Evolutionary conservation across 2,329 filamentous ascomycete genomes (phyloP), one percentile per base, ranked within the genome.

Genomic region (Huntiella abstrusa): DNA sequence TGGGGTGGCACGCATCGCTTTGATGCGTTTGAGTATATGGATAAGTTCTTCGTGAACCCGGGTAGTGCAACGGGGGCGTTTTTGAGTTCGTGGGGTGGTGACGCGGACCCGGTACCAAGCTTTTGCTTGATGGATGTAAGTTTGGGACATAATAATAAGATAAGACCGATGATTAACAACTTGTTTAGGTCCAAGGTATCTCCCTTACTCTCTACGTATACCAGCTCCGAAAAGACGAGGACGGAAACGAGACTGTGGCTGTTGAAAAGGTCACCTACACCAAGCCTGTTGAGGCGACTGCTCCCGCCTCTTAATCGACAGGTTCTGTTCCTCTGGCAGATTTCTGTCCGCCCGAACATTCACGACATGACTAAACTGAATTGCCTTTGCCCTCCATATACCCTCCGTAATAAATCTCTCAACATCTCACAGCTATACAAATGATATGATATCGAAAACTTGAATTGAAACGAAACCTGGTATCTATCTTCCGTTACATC

Each of bases 101-200:
- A 71, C 36, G 75, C 83, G 57, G 82, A 88, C 47, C 82, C 81
- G 17, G 79, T 78, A 48, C 88, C 88, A 19, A 94, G 86, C 60
- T 95, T 96, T 63, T 94, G 91, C 58, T 65, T 96, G 61, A 95
- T 96, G 88, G 88, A 96, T 72, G 87, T 95, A 62, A 67, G 85
- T 80, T 19, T 12, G 5, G 32, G 2, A 16, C 1, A 43, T 34
- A 5, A 32, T 16, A 17, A 3, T 32, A 37, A 16, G 16, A 13
- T 11, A 36, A 32, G 19, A n/a, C n/a, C 17, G 28, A 3, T 12
- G 35, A 34, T 33, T 46, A 42, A 49, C 22, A 22, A 16, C 5
- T 15, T 5, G 12, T n/a, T 19, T 38, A 93, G 85, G 84, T 93
- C 33, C 88, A 96, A 73, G 88, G 88, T 32, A 92, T 95, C 59